A percentile compares a stretch with the other conserved stretches of the same genome.
Conservation (phyloP, 2,329 filamentous ascomycete genomes). For the Dothideomycetidae sp. region DNA sequence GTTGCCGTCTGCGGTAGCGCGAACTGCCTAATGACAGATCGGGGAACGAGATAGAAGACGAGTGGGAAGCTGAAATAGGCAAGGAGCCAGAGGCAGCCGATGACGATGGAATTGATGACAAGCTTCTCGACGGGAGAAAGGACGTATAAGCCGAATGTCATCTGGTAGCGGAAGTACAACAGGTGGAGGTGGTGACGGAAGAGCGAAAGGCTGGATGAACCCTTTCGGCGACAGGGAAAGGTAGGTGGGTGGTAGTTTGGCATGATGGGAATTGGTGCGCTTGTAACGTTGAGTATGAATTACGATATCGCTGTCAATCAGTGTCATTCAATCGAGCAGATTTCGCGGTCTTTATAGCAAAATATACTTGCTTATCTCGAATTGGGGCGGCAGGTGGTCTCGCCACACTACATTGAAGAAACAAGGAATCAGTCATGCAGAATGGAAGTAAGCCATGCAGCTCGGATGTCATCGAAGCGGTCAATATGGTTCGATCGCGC, state of each 20-base stretch:
- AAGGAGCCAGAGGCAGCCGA: constrained; percentile 14
- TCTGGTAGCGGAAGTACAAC: constrained; percentile 18
- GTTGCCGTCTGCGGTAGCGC: neutral
- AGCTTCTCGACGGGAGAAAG: constrained; percentile 19
- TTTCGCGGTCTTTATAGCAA: too few species aligned
- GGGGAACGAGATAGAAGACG: neutral
- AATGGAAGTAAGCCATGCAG: too few species aligned
- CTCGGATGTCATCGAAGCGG: too few species aligned
- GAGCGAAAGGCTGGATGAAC: constrained; percentile 13
- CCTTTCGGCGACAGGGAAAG: constrained; percentile 15
- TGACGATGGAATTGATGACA: constrained; percentile 16
- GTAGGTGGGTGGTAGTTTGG: constrained; percentile 16
- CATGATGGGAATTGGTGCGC: too few species aligned
- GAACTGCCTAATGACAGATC: neutral
- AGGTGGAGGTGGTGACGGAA: constrained; percentile 15
- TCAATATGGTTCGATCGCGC: too few species aligned
- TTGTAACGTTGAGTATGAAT: too few species aligned
- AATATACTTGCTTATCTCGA: too few species aligned
- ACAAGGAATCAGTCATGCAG: too few species aligned
- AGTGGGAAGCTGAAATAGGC: constrained; percentile 11
- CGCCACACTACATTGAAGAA: too few species aligned
- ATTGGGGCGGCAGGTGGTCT: too few species aligned
- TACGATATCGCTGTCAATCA: too few species aligned
- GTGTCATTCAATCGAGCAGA: too few species aligned
- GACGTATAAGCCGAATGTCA: constrained; percentile 18